Evolutionary conservation across 768 basidiomycete genomes (phyloP), one percentile per base, ranked within the genome.

Genomic region (Phanerochaete carnosa): DNA sequence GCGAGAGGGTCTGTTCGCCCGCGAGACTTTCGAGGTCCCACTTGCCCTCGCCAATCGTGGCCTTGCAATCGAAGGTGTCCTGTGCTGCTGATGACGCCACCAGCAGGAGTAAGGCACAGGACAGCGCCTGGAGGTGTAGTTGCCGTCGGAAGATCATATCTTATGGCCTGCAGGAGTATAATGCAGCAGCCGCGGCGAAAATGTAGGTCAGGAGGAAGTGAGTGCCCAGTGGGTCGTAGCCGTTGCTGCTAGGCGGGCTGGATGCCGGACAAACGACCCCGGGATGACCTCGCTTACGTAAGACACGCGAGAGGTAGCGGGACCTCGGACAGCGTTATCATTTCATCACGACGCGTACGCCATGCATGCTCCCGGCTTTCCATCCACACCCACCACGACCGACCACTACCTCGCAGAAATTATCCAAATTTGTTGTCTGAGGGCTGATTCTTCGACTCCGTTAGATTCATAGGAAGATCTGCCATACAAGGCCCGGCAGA

Each of bases 1-100:
- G 79, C 58, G 72, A 79, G 53, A 83, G 70, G 15, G 73, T 75
- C 58, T 84, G 80, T 66, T 80, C 79, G 50, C 84, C 86, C 33
- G 70, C 72, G 33, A 92, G 77, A 22, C 69, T 59, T 22, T 78
- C 83, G 52, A 93, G 74, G 74, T 94, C 87, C 67, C 85, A 92
- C 39, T 76, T 80, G 62, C 70, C 59, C 57, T 73, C 76, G 47
- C 75, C 79, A 33, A 64, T 67, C 55, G 70, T 77, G 61, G 70
- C 70, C 74, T 66, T 69, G 71, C 90, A 93, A 69, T 86, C 78
- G 66, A 88, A 87, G 23, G 79, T 79, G 39, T 80, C 69, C 13
- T 71, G 65, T 5, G 69, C 62, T n/a, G 58, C 69, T 33, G 35
- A 35, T 12, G 62, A 37, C 16, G 60, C 60, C 52, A 64, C 61